Percentiles rank a stretch among this genome's conserved stretches.
phyloP scores from a whole-genome alignment of 2,329 filamentous ascomycete genomes.

The Sporothrix pseudoabietina region DNA sequence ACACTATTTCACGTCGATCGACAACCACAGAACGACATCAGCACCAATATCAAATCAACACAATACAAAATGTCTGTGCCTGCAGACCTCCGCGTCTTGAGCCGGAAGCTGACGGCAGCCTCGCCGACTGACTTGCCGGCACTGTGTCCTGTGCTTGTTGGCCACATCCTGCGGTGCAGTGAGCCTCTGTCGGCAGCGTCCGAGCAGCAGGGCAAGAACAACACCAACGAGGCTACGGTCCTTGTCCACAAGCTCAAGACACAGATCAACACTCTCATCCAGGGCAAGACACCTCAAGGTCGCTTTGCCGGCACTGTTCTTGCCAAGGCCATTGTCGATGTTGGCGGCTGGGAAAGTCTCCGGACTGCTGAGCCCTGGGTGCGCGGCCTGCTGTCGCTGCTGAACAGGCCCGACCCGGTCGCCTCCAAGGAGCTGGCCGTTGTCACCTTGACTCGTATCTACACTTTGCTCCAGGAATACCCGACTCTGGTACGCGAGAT shows the following conservation, averaged over 20 bases:
- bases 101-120: conserved; percentile 70
- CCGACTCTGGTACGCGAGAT: conserved; percentile 84
- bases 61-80: conserved; percentile 47
- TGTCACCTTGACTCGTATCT: conserved; percentile 79
- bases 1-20: not conserved
- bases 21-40: not conserved
- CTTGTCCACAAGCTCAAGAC: conserved; percentile 81
- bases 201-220: conserved; percentile 57
- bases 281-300: conserved; percentile 72
- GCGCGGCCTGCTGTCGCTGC: conserved; percentile 69
- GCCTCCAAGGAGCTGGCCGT: conserved; percentile 76
- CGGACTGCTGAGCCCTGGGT: conserved; percentile 76
- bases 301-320: conserved; percentile 77
- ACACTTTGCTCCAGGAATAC: conserved; percentile 77
- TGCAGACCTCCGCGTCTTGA: conserved; percentile 65
- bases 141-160: conserved; percentile 69
- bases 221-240: conserved; percentile 64
- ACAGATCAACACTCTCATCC: conserved; percentile 73
- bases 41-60: not conserved
- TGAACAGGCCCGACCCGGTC: conserved; percentile 78
- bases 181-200: conserved; percentile 62
- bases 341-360: conserved; percentile 81
- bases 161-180: conserved; percentile 59
- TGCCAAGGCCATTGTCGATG: conserved; percentile 78
- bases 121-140: conserved; percentile 72